Evolutionary conservation across 768 basidiomycete species (phyloP).

Genomic region (Pholiota molesta): DNA sequence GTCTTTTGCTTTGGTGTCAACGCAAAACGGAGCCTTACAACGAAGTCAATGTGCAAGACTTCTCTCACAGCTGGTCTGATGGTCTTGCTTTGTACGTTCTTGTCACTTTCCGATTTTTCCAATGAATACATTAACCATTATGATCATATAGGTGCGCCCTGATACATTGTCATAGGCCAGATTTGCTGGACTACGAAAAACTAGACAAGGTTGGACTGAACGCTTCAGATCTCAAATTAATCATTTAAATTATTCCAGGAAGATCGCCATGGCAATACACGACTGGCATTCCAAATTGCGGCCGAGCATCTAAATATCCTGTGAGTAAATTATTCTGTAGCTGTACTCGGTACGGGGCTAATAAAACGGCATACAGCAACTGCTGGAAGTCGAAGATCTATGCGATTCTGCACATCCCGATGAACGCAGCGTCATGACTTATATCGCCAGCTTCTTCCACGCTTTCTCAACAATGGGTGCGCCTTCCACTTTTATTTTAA

Average conservation of each 20-base stretch:
- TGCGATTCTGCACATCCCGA: conserved; percentile 89
- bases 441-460: conserved; percentile 97
- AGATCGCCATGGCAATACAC: conserved; percentile 83
- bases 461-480: conserved; percentile 96
- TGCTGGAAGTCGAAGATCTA: conserved; percentile 95
- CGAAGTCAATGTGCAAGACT: conserved; percentile 93
- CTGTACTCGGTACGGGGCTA: not conserved
- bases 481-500: conserved; percentile 18
- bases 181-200: conserved; percentile 86
- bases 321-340: conserved; percentile 48
- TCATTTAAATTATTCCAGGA: conserved; percentile 42
- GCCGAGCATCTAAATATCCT: conserved; percentile 90
- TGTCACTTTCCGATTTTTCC: conserved; percentile 8
- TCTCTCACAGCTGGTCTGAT: conserved; percentile 91
- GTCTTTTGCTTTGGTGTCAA: conserved; percentile 96
- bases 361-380: conserved; percentile 55
- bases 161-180: conserved; percentile 97
- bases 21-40: conserved; percentile 91
- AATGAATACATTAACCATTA: conserved; percentile 6
- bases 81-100: conserved; percentile 87
- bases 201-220: conserved; percentile 70
- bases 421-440: conserved; percentile 97
- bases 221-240: not conserved
- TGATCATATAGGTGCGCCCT: conserved; percentile 77
- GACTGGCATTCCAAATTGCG: conserved; percentile 85